Conservation (phyloP, 345 rosid genomes). For the Streptanthus diversifolius region DNA sequence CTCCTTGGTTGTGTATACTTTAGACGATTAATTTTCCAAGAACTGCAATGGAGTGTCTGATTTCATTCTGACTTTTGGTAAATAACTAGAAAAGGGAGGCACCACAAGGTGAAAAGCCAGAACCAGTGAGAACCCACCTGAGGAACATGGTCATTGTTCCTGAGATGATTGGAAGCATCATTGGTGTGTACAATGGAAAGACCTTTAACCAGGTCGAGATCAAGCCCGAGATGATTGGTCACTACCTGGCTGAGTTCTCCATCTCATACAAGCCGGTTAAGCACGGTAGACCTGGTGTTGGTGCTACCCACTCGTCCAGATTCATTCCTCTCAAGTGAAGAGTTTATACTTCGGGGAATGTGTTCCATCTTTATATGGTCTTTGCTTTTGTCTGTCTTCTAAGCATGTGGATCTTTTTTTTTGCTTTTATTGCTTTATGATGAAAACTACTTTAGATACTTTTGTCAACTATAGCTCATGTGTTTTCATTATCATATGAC, state of each 20-base stretch:
- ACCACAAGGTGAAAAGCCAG: constrained; percentile 94
- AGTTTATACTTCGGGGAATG: neutral
- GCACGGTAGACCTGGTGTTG: constrained; percentile 97
- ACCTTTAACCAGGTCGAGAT: constrained; percentile 93
- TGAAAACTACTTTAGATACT: constrained; percentile 5
- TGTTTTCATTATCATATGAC: neutral
- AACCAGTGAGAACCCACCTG: constrained; percentile 83
- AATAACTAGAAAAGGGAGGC: constrained; percentile 78
- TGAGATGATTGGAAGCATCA: constrained; percentile 93
- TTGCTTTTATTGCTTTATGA: constrained; percentile 6
- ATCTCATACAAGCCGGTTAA: constrained; percentile 89
- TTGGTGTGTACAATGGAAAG: constrained; percentile 94
- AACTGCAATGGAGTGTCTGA: neutral
- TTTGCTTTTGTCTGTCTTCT: neutral
- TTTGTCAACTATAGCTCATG: neutral
- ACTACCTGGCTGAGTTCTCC: constrained; percentile 79
- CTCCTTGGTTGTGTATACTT: no score
- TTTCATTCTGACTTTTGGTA: neutral
- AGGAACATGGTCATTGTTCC: constrained; percentile 94
- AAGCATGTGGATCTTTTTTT: constrained; percentile 16
- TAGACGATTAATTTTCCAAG: neutral
- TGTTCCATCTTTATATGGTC: constrained; percentile 1
- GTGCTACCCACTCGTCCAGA: constrained; percentile 98
- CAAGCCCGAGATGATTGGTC: constrained; percentile 96
- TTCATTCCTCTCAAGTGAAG: constrained; percentile 89